Base-by-base conservation (phyloP, 2,329 filamentous ascomycete species). In the Stachybotrys chartarum region DNA sequence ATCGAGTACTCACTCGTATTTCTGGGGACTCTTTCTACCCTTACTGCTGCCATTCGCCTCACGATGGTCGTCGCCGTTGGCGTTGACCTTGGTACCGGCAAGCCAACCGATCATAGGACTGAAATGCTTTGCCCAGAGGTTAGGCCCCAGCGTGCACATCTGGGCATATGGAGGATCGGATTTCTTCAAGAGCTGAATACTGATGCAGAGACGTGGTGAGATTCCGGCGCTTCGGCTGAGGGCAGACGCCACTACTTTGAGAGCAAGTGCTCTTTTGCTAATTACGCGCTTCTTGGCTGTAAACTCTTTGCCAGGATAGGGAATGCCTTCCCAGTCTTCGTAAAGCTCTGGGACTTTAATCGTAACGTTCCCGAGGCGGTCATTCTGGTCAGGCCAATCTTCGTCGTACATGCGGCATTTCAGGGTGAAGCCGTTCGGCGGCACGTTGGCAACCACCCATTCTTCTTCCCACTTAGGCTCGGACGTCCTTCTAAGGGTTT, bases 391-490 rank as follows among this genome's bases (percentile, higher is more conserved):
- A 1, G 86, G 83, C 39, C 86, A 84, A 71, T 97, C 93, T 69
- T 97, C 93, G 65, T 97, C 93, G 71, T 92, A 95, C 17, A 97
- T 73, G 54, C 90, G 82, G 58, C 90, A 91, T 68, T 96, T 96
- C 62, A 97, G 79, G 55, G 79, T 81, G 73, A 96, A 96, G 5
- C 92, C 92, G 0, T 81, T 83, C 0, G 85, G 76, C 0, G 93
- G 92, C 2, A 97, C 81, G 62, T 96, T 95, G 58, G 90, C 90
- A 30, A 97, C 87, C 24, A 91, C 79, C 93, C 93, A 97, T 57
- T 90, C 82, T 44, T 86, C 83, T 51, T 96, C 80, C 93, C 93
- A 97, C 51, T 76, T 78, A 0, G 93, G 92, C 63, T 92, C 82
- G 1, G 84, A 86, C 46, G 81, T 86, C 60, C 80, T 82, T 56